Percentiles rank a stretch among this genome's conserved stretches.
phyloP scores from a whole-genome alignment of 148 eudicot species.

The Fagopyrum tataricum region DNA sequence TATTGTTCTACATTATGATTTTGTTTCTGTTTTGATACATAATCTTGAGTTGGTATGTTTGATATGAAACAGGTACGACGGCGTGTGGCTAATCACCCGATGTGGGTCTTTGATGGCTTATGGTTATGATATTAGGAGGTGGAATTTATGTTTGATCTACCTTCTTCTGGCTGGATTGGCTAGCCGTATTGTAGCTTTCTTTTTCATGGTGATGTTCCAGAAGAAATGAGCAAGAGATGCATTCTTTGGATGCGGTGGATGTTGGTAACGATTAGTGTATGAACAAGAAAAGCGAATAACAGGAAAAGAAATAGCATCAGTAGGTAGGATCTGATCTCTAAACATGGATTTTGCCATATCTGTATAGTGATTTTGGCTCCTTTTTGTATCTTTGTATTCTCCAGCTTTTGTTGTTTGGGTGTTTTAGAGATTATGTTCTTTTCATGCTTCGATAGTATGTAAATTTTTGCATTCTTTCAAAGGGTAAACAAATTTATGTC shows the following conservation, averaged over 20 bases:
- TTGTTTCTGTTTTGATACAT: not conserved
- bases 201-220: slow-evolving; percentile 44
- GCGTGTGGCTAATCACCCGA: slow-evolving; percentile 85
- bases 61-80: slow-evolving; percentile 44
- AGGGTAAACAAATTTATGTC: not conserved
- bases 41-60: not conserved
- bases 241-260: not conserved
- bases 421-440: slow-evolving; percentile 6
- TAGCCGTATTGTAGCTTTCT: slow-evolving; percentile 54
- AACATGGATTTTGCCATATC: not conserved
- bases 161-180: slow-evolving; percentile 43
- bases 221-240: slow-evolving; percentile 34
- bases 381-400: slow-evolving; percentile 9
- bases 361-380: slow-evolving; percentile 11
- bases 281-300: slow-evolving; percentile 9
- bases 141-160: slow-evolving; percentile 40
- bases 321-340: slow-evolving; percentile 5
- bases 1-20: not conserved
- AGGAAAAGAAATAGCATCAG: not conserved
- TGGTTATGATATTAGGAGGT: slow-evolving; percentile 55
- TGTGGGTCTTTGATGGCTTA: slow-evolving; percentile 52
- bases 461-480: not conserved
- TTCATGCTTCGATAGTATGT: slow-evolving; percentile 3
- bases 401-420: not conserved
- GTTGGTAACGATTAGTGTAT: not conserved